Conservation (phyloP, 805 yeast species). For the Teunomyces aglyptinius region DNA sequence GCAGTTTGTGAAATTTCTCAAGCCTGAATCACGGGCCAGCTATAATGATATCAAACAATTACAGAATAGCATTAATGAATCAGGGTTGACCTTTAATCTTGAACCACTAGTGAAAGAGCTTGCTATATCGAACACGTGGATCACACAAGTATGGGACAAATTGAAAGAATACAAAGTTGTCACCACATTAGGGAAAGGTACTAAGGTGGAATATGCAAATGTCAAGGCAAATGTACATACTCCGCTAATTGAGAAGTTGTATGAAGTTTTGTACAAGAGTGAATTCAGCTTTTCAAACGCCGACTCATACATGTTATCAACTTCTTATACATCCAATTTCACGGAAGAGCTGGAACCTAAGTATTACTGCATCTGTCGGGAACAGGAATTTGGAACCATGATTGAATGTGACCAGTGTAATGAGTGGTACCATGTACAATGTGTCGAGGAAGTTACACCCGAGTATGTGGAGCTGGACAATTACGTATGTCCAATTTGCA, state of each 20-base stretch:
- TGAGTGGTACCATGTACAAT: constrained; percentile 69
- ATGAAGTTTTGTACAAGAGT: constrained; percentile 19
- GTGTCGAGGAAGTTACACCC: constrained; percentile 38
- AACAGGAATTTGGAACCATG: constrained; percentile 59
- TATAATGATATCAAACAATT: constrained; percentile 25
- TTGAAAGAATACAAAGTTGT: constrained; percentile 14
- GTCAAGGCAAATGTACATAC: constrained; percentile 19
- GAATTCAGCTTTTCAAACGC: constrained; percentile 27
- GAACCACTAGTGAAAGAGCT: constrained; percentile 14
- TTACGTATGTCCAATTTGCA: constrained; percentile 33
- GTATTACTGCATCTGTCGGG: constrained; percentile 61
- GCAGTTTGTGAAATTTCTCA: constrained; percentile 11
- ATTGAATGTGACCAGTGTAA: constrained; percentile 67
- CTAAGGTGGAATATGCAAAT: constrained; percentile 14
- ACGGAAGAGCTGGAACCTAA: constrained; percentile 13
- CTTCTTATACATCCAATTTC: constrained; percentile 18
- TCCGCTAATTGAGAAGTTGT: constrained; percentile 18
- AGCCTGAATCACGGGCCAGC: not conserved
- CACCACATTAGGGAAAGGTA: constrained; percentile 17
- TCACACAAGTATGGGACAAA: constrained; percentile 12
- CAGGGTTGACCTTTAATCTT: constrained; percentile 18
- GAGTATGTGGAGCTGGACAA: constrained; percentile 17
- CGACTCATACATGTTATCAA: constrained; percentile 25
- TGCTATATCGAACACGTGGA: constrained; percentile 23
- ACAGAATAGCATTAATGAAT: constrained; percentile 18